These are phyloP conservation scores for Tricholoma flavovirens DNA, from an alignment of 768 basidiomycete species.

Conservation along the genomic window DNA sequence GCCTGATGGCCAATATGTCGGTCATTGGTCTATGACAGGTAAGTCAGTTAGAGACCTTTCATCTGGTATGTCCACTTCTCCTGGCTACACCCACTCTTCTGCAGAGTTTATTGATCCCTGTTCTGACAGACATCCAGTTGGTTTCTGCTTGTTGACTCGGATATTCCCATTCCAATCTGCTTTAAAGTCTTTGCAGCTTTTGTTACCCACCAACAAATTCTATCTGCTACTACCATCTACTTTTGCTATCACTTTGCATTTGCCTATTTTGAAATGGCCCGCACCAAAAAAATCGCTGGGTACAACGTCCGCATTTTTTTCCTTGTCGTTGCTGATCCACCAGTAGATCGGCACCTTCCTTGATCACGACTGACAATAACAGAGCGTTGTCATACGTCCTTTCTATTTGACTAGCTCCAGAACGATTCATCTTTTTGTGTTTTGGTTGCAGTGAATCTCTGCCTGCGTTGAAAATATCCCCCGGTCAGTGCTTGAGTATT, in stretches of 20 bases:
- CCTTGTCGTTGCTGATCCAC: background rate
- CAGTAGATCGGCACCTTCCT: background rate
- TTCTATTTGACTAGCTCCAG: background rate
- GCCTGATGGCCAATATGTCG: background rate
- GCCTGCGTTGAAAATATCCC: background rate
- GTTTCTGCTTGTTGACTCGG: background rate
- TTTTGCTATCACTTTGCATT: background rate
- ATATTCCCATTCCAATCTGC: background rate
- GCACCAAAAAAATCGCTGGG: background rate
- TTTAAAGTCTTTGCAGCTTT: background rate
- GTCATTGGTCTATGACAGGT: background rate
- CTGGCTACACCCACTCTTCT: background rate
- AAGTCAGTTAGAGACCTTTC: background rate
- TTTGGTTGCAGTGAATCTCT: background rate
- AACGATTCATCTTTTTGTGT: background rate
- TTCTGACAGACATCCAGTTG: background rate
- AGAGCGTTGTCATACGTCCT: background rate
- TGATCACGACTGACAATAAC: background rate
- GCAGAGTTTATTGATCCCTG: background rate
- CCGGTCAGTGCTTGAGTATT: background rate
- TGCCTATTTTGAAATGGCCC: background rate
- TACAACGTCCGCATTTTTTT: background rate
- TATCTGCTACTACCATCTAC: background rate
- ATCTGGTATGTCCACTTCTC: background rate
- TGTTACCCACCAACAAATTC: background rate